Evolutionary conservation across 2,329 filamentous ascomycete genomes (phyloP).

Genomic region (Sordariomycetes sp.): DNA sequence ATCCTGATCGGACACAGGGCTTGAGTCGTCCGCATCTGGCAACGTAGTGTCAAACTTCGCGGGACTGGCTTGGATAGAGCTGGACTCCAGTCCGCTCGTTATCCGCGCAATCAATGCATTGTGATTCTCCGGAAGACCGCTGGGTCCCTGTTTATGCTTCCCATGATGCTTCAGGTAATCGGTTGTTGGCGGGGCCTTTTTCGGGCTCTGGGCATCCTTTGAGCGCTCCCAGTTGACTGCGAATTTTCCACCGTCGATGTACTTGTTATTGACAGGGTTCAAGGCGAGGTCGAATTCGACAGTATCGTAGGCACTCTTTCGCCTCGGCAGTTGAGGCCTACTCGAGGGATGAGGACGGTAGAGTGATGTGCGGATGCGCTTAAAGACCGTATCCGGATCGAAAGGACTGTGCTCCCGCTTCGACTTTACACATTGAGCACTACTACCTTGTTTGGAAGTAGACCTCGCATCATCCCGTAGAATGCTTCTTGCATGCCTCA

Average conservation of each 20-base stretch:
- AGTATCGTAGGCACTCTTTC: conserved; percentile 37
- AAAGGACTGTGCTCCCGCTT: conserved; percentile 46
- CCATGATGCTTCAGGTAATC: conserved; percentile 33
- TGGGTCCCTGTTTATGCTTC: conserved; percentile 23
- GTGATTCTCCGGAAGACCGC: conserved; percentile 10
- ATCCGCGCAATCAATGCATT: conserved; percentile 22
- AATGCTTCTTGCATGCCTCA: conserved; percentile 43
- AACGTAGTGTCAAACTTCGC: conserved; percentile 18
- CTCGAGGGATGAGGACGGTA: conserved; percentile 10
- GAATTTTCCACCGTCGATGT: conserved; percentile 41
- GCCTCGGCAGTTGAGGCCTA: conserved; percentile 14
- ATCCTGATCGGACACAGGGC: conserved; percentile 41
- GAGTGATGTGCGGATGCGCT: conserved; percentile 38
- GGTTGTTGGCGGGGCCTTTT: conserved; percentile 27
- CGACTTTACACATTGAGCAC: neutral
- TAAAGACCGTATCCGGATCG: conserved; percentile 43
- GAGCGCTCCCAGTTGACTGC: conserved; percentile 24
- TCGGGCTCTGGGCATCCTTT: conserved; percentile 15
- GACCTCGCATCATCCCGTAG: conserved; percentile 26
- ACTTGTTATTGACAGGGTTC: conserved; percentile 43
- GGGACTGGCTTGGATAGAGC: conserved; percentile 22
- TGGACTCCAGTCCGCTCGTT: conserved; percentile 18
- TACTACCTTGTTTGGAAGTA: conserved; percentile 11
- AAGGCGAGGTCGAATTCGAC: conserved; percentile 39
- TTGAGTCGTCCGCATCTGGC: conserved; percentile 33